Conservation (phyloP, 2,329 filamentous ascomycete genomes). For the Ophiobolus disseminans region DNA sequence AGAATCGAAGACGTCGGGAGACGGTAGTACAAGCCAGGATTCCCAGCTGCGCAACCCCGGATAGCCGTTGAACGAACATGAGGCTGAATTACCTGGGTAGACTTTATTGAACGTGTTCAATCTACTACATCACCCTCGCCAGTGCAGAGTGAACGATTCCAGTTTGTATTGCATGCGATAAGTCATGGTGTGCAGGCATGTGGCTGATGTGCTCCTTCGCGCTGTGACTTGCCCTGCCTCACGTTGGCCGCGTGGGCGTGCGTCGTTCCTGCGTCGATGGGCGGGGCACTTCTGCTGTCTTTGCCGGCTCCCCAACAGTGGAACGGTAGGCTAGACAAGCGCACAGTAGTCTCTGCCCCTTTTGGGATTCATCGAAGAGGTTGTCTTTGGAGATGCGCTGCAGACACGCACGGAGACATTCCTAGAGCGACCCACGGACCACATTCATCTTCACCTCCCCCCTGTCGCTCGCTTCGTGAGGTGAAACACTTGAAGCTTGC, state of each 20-base stretch:
- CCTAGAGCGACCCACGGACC: conserved; percentile 1
- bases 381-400: conserved; percentile 4
- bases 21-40: too few species aligned
- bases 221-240: conserved; percentile 14
- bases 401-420: conserved; percentile 1
- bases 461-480: conserved; percentile 6
- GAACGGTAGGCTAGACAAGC: background rate
- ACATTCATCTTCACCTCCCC: background rate
- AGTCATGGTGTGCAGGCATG: background rate
- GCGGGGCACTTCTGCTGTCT: background rate
- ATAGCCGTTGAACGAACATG: too few species aligned
- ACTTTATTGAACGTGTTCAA: too few species aligned
- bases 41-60: too few species aligned
- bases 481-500: conserved; percentile 15
- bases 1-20: too few species aligned
- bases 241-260: conserved; percentile 7
- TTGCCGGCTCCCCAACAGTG: background rate
- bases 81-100: too few species aligned
- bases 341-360: background rate
- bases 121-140: too few species aligned
- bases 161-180: background rate
- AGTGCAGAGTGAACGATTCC: too few species aligned
- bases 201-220: background rate
- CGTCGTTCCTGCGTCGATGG: conserved; percentile 11
- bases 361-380: background rate